Evolutionary conservation across 108 stramenopile species (phyloP), one percentile per base, ranked within the genome.

Genomic region (Nitzschia inconspicua): DNA sequence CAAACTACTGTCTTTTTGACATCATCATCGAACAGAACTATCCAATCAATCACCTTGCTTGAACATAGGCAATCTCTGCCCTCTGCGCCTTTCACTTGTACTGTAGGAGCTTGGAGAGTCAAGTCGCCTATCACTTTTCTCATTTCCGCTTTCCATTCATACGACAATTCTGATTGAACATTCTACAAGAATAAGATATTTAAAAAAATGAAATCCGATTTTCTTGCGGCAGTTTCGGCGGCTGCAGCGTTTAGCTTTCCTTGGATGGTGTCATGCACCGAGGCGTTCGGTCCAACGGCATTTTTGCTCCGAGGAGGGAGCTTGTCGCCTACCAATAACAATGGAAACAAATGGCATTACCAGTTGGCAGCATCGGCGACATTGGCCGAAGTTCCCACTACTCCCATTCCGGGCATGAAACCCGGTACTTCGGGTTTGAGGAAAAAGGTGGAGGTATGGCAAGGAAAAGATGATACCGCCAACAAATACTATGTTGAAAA

Each of bases 341-440:
- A 23, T 23, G 57, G 43, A 44, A 42, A 36, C 2, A 25, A 28
- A 8, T 29, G 43, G 18, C 37, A 19, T 5, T 8, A 43, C 3
- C 25, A 14, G n/a, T 24, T 44, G 10, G 25, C 41, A 16, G 57
- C 69, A 13, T 42, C 69, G 4, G 53, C 69, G 10, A 35, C 48
- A 11, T 35, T 67, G 6, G 34, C 55, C 11, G 73, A 78, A 36
- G 65, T 79, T 4, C 55, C 80, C 7, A 91, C 93, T 1, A 51
- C 55, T n/a, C 93, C 93, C 11, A 91, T 91, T 60, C 41, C 70
- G 14, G 94, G 87, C 5, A 88, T 89, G 91, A 86, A 80, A 41
- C 94, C 94, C 0, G 94, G 94, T 44, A 99, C 99, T 14, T 95
- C 93, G 5, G 99, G 99, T 14, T 78, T 99, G 37, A 73, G 99